phyloP scores from a whole-genome alignment of 1,139 yeast species.

The Debaryomyces sp. region DNA sequence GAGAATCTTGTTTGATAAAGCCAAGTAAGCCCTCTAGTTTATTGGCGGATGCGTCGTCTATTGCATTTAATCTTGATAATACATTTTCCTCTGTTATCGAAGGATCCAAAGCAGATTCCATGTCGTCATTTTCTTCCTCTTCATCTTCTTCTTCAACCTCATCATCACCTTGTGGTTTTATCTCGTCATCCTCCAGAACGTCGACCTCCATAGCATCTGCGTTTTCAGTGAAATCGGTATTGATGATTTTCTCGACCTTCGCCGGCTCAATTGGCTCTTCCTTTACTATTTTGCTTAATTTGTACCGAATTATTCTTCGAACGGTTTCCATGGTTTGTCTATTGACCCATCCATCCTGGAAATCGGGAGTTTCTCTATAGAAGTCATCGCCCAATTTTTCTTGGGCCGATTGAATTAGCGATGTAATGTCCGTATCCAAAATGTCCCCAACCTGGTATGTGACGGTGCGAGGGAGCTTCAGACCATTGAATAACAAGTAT shows the following conservation, averaged over 20 bases:
- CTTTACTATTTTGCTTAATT: slow-evolving; percentile 56
- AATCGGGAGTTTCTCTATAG: slow-evolving; percentile 45
- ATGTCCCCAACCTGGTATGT: slow-evolving; percentile 85
- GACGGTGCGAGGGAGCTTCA: slow-evolving; percentile 64
- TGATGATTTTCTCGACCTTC: slow-evolving; percentile 47
- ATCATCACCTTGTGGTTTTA: slow-evolving; percentile 22
- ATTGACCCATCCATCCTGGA: slow-evolving; percentile 77
- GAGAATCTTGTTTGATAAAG: slow-evolving; percentile 48
- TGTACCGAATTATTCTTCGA: slow-evolving; percentile 72
- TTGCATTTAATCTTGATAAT: slow-evolving; percentile 35
- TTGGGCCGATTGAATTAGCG: slow-evolving; percentile 42
- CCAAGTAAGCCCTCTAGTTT: slow-evolving; percentile 47
- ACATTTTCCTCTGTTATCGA: slow-evolving; percentile 23
- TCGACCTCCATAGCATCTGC: slow-evolving; percentile 28
- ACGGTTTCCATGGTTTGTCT: slow-evolving; percentile 63
- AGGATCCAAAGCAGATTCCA: slow-evolving; percentile 22
- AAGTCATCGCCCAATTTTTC: slow-evolving; percentile 40
- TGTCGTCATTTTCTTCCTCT: slow-evolving; percentile 25
- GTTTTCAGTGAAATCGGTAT: slow-evolving; percentile 39
- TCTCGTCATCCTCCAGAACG: slow-evolving; percentile 24
- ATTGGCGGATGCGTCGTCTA: slow-evolving; percentile 39
- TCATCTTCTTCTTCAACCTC: slow-evolving; percentile 24
- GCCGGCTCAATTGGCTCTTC: slow-evolving; percentile 44
- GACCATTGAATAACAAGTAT: slow-evolving; percentile 73
- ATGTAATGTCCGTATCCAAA: slow-evolving; percentile 61